Evolutionary conservation across 169 alveolate species (phyloP).

Genomic region (Babesia ovis): DNA sequence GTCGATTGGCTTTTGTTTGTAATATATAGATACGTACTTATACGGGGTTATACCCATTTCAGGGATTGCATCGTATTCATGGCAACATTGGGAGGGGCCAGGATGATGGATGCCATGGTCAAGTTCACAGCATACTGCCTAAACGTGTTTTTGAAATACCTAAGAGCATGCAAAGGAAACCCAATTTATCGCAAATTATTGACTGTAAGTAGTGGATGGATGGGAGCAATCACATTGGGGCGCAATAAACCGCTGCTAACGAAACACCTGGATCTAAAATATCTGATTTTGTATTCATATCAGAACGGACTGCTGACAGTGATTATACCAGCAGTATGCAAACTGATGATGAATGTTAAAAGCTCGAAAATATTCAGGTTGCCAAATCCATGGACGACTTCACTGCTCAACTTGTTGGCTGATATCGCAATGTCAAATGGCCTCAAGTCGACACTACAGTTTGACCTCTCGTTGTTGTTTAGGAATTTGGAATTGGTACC

Average conservation of each 20-base stretch:
- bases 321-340: constrained; percentile 87
- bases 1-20: constrained; percentile 71
- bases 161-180: constrained; percentile 81
- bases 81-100: constrained; percentile 66
- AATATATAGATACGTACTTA: constrained; percentile 66
- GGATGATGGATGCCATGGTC: constrained; percentile 70
- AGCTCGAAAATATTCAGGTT: constrained; percentile 80
- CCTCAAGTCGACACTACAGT: constrained; percentile 79
- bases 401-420: constrained; percentile 81
- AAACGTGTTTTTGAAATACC: constrained; percentile 79
- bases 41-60: constrained; percentile 72
- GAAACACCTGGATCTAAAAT: constrained; percentile 85
- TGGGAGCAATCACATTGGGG: constrained; percentile 85
- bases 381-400: constrained; percentile 92
- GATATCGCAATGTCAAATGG: constrained; percentile 83
- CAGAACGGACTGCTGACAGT: constrained; percentile 80
- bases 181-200: constrained; percentile 84
- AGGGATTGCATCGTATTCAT: constrained; percentile 68
- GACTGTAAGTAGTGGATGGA: constrained; percentile 86
- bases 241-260: constrained; percentile 86
- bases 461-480: constrained; percentile 85
- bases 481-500: constrained; percentile 69
- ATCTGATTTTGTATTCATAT: constrained; percentile 80
- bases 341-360: constrained; percentile 79
- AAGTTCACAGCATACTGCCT: constrained; percentile 82